Conservation (phyloP, 1,139 yeast species). For the Saccharomyces hybrid region DNA sequence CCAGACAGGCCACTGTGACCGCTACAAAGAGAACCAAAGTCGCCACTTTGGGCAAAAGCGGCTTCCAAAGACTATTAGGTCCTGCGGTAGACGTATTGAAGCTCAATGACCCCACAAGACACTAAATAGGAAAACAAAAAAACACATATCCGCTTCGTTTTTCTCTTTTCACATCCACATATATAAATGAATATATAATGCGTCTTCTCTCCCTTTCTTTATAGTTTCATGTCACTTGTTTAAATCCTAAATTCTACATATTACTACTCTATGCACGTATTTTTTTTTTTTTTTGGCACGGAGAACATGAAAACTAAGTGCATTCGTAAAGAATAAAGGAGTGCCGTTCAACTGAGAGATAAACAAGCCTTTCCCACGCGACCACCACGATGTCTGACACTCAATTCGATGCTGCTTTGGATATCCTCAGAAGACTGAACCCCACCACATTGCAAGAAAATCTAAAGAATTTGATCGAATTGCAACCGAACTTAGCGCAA, state of each 20-base stretch:
- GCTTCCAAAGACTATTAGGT: conserved; percentile 88
- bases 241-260: not conserved
- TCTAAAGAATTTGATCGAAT: conserved; percentile 59
- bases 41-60: conserved; percentile 84
- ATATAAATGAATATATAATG: not conserved
- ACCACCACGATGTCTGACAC: conserved; percentile 39
- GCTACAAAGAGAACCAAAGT: conserved; percentile 74
- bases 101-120: conserved; percentile 66
- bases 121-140: not conserved
- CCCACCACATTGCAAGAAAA: conserved; percentile 63
- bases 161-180: not conserved
- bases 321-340: not conserved
- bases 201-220: not conserved
- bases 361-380: not conserved
- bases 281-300: not conserved
- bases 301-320: not conserved
- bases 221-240: not conserved
- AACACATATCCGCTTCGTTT: not conserved
- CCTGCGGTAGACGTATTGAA: conserved; percentile 81
- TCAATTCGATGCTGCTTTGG: conserved; percentile 79
- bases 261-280: not conserved
- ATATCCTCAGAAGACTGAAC: conserved; percentile 75
- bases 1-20: conserved; percentile 89
- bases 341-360: not conserved
- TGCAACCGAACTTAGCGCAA: conserved; percentile 78